These are phyloP conservation scores for Rhizopogon vinicolor DNA, from an alignment of 768 basidiomycete genomes.

Conservation along the genomic window DNA sequence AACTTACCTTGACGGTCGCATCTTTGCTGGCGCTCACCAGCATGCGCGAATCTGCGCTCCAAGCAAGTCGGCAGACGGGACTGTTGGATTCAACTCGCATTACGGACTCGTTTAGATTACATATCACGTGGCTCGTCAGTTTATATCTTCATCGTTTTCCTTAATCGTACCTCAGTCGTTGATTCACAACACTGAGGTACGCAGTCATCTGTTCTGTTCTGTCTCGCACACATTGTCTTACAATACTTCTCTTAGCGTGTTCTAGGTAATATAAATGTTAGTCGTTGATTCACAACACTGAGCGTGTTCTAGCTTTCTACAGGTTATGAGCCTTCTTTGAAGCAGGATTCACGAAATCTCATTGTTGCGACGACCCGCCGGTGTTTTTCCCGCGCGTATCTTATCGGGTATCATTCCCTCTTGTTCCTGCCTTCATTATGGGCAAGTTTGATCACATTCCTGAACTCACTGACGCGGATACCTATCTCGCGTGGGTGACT, in stretches of 20 bases:
- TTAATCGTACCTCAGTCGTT: too few relatives aligned
- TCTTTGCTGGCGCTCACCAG: slow-evolving; percentile 95
- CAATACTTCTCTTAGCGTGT: too few relatives aligned
- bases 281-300: not conserved
- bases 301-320: not conserved
- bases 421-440: not conserved
- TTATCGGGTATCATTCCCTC: not conserved
- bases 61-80: slow-evolving; percentile 90
- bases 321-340: not conserved
- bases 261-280: not conserved
- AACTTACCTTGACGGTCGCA: slow-evolving; percentile 83
- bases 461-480: not conserved
- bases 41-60: slow-evolving; percentile 92
- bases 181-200: too few relatives aligned
- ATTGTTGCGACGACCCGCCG: too few relatives aligned
- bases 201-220: too few relatives aligned
- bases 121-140: too few relatives aligned
- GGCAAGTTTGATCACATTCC: slow-evolving; percentile 11
- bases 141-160: too few relatives aligned
- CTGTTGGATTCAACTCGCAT: slow-evolving; percentile 15
- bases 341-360: not conserved
- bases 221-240: too few relatives aligned
- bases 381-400: not conserved
- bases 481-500: not conserved
- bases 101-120: too few relatives aligned